These are phyloP conservation scores for Alternaria solani DNA, from an alignment of 2,329 filamentous ascomycete species.

Conservation along the genomic window DNA sequence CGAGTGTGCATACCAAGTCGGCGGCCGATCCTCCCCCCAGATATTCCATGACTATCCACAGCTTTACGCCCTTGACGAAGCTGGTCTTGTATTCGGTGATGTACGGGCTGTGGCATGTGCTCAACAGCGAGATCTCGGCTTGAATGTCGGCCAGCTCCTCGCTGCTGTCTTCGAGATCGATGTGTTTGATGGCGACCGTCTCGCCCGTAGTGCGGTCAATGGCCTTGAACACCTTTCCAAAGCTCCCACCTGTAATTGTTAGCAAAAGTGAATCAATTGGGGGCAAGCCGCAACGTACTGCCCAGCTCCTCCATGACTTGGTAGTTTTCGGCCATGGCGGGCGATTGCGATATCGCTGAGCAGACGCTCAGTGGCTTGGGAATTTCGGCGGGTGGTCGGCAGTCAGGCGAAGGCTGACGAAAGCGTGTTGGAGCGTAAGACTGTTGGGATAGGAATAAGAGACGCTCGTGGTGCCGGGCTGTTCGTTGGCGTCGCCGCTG, in stretches of 20 bases:
- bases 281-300: conserved; percentile 66
- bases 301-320: conserved; percentile 96
- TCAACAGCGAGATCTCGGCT: conserved; percentile 93
- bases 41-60: conserved; percentile 99
- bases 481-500: conserved; percentile 10
- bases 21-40: conserved; percentile 94
- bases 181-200: conserved; percentile 96
- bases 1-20: conserved; percentile 73
- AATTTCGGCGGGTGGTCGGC: conserved; percentile 16
- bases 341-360: conserved; percentile 25
- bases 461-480: conserved; percentile 20
- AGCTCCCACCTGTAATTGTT: conserved; percentile 77
- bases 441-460: conserved; percentile 41
- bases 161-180: conserved; percentile 97
- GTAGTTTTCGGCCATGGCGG: conserved; percentile 81
- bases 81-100: conserved; percentile 97
- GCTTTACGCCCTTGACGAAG: conserved; percentile 92
- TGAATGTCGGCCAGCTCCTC: conserved; percentile 99
- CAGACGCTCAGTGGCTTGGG: conserved; percentile 30
- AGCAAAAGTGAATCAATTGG: conserved; percentile 12
- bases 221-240: conserved; percentile 96
- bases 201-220: conserved; percentile 91
- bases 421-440: conserved; percentile 31
- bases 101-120: conserved; percentile 91
- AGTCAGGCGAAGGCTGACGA: conserved; percentile 37